These are phyloP conservation scores for Nissolia schottii DNA, from an alignment of 306 rosid species.

Conservation along the genomic window DNA sequence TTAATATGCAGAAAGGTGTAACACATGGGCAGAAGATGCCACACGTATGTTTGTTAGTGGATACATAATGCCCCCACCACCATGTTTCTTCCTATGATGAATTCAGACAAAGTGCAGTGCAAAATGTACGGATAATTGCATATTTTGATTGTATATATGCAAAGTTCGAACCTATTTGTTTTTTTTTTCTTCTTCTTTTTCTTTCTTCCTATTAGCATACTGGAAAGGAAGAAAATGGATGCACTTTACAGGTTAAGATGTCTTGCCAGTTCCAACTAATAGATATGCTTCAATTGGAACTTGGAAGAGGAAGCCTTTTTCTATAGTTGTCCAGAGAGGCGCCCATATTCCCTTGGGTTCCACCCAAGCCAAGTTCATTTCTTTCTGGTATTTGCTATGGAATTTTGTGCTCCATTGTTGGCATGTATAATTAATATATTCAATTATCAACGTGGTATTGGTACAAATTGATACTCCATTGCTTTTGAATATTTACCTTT, in stretches of 20 bases:
- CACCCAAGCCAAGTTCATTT: not conserved
- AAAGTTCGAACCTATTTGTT: not conserved
- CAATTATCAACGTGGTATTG: no score
- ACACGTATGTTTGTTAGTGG: not conserved
- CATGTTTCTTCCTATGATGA: not conserved
- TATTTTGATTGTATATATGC: constrained; percentile 3
- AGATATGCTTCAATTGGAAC: not conserved
- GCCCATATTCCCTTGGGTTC: not conserved
- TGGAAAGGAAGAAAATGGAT: constrained; percentile 24
- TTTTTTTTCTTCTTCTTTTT: not conserved
- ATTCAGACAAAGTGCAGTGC: constrained; percentile 22
- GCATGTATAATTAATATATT: no score
- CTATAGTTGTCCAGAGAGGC: constrained; percentile 18
- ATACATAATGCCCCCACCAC: constrained; percentile 29
- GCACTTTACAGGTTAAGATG: constrained; percentile 36
- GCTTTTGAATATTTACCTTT: no score
- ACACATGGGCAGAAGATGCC: constrained; percentile 2
- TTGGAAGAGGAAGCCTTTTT: constrained; percentile 6
- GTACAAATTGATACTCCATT: no score
- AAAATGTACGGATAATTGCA: constrained; percentile 12
- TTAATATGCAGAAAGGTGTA: not conserved
- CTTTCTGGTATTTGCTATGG: not conserved
- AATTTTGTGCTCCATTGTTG: not conserved
- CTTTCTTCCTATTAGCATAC: not conserved
- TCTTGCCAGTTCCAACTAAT: not conserved